Conservation (phyloP, 73 alveolate species). For the Tetrahymena malaccensis region DNA sequence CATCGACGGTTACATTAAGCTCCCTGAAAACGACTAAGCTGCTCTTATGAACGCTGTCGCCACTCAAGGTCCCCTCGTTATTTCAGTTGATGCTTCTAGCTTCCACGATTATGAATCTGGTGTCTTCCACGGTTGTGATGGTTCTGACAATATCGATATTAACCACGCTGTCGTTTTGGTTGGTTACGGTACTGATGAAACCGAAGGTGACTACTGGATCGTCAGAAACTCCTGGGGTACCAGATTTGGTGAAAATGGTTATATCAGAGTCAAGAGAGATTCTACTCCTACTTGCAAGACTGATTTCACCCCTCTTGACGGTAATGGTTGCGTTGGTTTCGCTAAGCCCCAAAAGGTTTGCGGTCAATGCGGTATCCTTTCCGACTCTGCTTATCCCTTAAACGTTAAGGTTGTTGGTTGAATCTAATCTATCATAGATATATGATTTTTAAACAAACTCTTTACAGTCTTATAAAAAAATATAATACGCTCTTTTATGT, state of each 20-base stretch:
- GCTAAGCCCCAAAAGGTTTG: background rate
- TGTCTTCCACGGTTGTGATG: background rate
- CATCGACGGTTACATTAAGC: background rate
- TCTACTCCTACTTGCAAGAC: background rate
- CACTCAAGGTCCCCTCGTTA: background rate
- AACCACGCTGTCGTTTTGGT: constrained; percentile 58
- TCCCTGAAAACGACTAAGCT: background rate
- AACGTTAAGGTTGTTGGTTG: background rate
- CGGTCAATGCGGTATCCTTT: background rate
- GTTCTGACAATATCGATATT: background rate
- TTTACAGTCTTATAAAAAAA: background rate
- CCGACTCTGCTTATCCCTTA: constrained; percentile 1
- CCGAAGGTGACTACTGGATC: constrained; percentile 28
- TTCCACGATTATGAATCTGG: background rate
- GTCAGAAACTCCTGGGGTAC: constrained; percentile 62
- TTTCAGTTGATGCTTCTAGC: background rate
- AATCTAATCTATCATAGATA: background rate
- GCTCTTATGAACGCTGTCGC: background rate
- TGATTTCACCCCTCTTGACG: background rate
- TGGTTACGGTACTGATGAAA: constrained; percentile 51
- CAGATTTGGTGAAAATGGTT: constrained; percentile 56
- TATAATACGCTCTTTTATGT: background rate
- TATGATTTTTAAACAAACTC: background rate
- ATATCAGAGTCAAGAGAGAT: constrained; percentile 23
- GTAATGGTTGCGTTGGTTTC: background rate